Evolutionary conservation across 371 early-diverging fungal genomes (phyloP).

Genomic region (Rhizopus delemar): DNA sequence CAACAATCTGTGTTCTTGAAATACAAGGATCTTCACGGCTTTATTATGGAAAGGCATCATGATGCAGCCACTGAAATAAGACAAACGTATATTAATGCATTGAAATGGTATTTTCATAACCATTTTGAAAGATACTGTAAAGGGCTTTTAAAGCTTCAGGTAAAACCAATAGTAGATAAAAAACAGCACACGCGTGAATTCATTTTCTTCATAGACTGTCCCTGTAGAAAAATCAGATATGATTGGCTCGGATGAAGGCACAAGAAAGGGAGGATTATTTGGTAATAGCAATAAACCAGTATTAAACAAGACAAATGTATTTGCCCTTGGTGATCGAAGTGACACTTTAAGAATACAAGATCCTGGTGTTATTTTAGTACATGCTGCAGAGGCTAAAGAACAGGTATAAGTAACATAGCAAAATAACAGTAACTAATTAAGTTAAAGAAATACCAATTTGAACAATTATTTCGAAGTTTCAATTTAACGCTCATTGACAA

Average conservation of each 20-base stretch:
- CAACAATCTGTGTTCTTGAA: conserved; percentile 87
- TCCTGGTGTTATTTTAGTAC: conserved; percentile 77
- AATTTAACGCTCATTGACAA: conserved; percentile 88
- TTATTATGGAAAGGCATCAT: conserved; percentile 83
- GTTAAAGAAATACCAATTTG: conserved; percentile 64
- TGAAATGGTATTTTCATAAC: conserved; percentile 81
- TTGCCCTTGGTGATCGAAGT: conserved; percentile 72
- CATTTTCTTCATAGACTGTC: conserved; percentile 48
- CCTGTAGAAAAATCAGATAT: conserved; percentile 82
- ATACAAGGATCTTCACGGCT: conserved; percentile 84
- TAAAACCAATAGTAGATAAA: conserved; percentile 11
- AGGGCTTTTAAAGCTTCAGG: conserved; percentile 75
- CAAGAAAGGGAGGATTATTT: conserved; percentile 68
- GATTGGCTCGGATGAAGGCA: conserved; percentile 80
- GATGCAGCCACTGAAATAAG: conserved; percentile 88
- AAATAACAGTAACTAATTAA: neutral
- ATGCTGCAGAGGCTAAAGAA: conserved; percentile 78
- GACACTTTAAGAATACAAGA: conserved; percentile 71
- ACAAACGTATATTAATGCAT: conserved; percentile 78
- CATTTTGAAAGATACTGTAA: conserved; percentile 87
- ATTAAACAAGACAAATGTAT: conserved; percentile 77
- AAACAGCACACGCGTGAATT: neutral
- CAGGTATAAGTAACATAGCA: conserved; percentile 41
- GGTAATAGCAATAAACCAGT: conserved; percentile 52
- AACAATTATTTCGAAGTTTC: conserved; percentile 81